Base-by-base conservation (phyloP, 805 yeast genomes). In the Metschnikowia arizonensis region DNA sequence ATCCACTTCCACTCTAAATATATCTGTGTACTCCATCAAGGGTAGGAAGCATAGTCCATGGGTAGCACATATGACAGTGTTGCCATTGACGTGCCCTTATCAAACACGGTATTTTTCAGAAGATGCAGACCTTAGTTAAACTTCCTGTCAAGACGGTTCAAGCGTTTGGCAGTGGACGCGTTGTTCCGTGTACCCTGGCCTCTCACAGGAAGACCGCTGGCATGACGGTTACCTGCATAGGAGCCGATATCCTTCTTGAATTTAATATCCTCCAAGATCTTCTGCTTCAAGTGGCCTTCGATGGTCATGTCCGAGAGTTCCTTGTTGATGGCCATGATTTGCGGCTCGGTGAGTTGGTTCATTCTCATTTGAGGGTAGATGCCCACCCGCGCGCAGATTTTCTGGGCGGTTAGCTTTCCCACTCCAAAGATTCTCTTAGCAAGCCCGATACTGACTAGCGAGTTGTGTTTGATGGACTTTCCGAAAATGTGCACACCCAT, bases 101-200 rank as follows among this genome's bases (percentile, higher is more conserved):
- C n/a, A n/a, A n/a, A n/a, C n/a, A n/a, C n/a, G n/a, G n/a, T n/a
- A n/a, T n/a, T n/a, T n/a, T n/a, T n/a, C n/a, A n/a, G n/a, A n/a
- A n/a, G n/a, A n/a, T n/a, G n/a, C n/a, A n/a, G n/a, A n/a, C n/a
- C n/a, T 35, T 29, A 37, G 33, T 37, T 37, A 12, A 49, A 46
- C 33, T 49, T 68, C 73, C 93, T 83, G 52, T 86, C 84, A 41
- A 87, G 65, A 58, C 78, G 81, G 68, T 91, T 91, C 66, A 91
- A 77, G 65, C 81, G 82, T 70, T 82, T 82, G 17, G 98, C 99
- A 21, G 96, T 91, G 61, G 77, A 75, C 28, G 96, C 96, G 62
- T 93, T 93, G 52, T 85, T 87, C 72, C 88, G 82, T 14, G 99
- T 93, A 50, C 84, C 77, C 74, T 93, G 98, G 57, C 99, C 99